Evolutionary conservation across 176 grass and related monocot species (phyloP), one percentile per base, ranked within the genome.

Genomic region (Ananas comosus): DNA sequence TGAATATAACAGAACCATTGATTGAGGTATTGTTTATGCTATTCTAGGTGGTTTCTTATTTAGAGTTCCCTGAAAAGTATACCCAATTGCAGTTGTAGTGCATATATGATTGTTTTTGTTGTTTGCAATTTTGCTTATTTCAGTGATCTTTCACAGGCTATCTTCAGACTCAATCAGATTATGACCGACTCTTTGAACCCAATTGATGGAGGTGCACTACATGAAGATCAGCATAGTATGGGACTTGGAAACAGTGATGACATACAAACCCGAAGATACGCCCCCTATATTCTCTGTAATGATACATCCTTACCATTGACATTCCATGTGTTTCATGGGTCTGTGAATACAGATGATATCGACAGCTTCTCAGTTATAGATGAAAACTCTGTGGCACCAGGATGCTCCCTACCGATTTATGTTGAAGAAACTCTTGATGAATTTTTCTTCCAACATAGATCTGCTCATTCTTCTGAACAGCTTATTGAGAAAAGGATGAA

Each of bases 1-100:
- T 96, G 54, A 96, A 92, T 85, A 87, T 96, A 81, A 92, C 93
- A 74, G 93, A 96, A 77, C 88, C 93, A 51, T 77, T 96, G 24
- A 89, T 96, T 48, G 93, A 96, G 88, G 93, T 96, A 83, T 63
- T 67, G 50, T 75, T 64, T 68, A 33, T 53, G 65, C 52, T 52
- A 78, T 80, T 51, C 57, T 33, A 12, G 58, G 42, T 73, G 33
- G 70, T 53, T 70, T 17, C 28, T 79, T 27, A 51, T 58, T 70
- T 66, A 64, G 27, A 23, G 12, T 47, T 65, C 33, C 66, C 73
- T 65, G 10, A 51, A 33, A 61, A 16, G 70, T 51, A 69, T 69
- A 61, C 22, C 29, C 29, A 13, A 16, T 12, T 54, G 52, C 52
- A 54, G 16, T 54, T 54, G 12, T 24, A 28, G 64, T 27, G 17